Conservation (phyloP, 257 asterid genomes). For the Solanum clarkiae region DNA sequence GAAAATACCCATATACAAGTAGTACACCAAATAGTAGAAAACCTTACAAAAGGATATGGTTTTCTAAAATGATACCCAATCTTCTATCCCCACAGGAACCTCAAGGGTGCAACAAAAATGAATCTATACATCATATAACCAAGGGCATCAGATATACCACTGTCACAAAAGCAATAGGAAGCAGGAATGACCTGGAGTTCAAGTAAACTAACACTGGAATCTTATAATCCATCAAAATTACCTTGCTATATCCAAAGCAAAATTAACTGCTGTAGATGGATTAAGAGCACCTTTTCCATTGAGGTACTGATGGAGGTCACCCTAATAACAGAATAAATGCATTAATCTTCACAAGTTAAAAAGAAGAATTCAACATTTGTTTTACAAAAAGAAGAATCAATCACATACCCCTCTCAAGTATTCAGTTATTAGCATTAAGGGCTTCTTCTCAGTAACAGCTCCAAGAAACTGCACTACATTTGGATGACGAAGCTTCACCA, state of each 20-base stretch:
- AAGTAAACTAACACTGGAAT: not conserved
- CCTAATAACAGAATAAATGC: slow-evolving; percentile 34
- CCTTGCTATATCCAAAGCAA: slow-evolving; percentile 97
- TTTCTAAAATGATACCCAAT: not conserved
- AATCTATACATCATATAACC: not conserved
- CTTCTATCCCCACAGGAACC: not conserved
- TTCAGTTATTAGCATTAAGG: slow-evolving; percentile 89
- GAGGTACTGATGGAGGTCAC: slow-evolving; percentile 92
- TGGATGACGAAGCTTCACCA: slow-evolving; percentile 98
- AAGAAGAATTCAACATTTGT: not conserved
- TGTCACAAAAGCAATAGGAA: not conserved
- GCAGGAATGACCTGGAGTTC: not conserved
- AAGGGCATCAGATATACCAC: not conserved
- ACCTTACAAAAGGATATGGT: not conserved
- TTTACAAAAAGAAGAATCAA: not conserved
- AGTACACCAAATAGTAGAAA: not conserved
- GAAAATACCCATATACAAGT: not conserved
- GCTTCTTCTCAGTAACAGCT: slow-evolving; percentile 91
- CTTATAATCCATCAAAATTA: not conserved
- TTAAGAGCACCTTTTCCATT: slow-evolving; percentile 85
- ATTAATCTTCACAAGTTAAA: not conserved
- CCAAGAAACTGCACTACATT: slow-evolving; percentile 96
- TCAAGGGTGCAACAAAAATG: not conserved
- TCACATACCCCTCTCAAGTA: slow-evolving; percentile 85
- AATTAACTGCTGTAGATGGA: slow-evolving; percentile 67